Conservation (phyloP, 2,329 filamentous ascomycete species). For the Colletotrichum sublineola region DNA sequence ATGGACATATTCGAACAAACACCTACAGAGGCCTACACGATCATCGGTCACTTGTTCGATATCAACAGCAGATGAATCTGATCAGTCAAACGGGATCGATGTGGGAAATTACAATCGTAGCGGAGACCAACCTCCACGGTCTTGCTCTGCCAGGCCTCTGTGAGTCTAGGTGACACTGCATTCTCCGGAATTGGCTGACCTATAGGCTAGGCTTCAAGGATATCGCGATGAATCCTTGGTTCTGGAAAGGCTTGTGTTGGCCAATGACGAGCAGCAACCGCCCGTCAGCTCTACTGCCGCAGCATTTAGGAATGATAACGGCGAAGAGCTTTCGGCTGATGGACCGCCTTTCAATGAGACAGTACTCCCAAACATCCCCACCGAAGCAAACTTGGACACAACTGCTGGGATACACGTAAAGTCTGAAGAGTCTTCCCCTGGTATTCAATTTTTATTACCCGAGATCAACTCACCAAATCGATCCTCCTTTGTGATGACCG, state of each 20-base stretch:
- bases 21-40: neutral
- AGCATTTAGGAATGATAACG: neutral
- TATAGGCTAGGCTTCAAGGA: neutral
- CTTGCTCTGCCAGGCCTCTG: neutral
- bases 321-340: neutral
- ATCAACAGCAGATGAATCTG: neutral
- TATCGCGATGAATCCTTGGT: neutral
- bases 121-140: neutral
- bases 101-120: neutral
- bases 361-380: neutral
- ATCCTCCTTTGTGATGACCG: too few species aligned
- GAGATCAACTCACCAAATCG: too few species aligned
- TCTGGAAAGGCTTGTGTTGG: neutral
- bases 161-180: neutral
- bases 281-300: neutral
- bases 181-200: neutral
- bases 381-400: too few species aligned
- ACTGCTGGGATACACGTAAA: neutral
- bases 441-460: neutral
- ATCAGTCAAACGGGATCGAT: neutral
- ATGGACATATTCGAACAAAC: neutral
- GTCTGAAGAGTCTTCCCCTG: neutral
- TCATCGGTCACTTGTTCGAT: neutral
- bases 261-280: neutral
- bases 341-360: too few species aligned